These are phyloP conservation scores for Fomitopsis betulina DNA, from an alignment of 1,284 basidiomycete species.

Conservation along the genomic window DNA sequence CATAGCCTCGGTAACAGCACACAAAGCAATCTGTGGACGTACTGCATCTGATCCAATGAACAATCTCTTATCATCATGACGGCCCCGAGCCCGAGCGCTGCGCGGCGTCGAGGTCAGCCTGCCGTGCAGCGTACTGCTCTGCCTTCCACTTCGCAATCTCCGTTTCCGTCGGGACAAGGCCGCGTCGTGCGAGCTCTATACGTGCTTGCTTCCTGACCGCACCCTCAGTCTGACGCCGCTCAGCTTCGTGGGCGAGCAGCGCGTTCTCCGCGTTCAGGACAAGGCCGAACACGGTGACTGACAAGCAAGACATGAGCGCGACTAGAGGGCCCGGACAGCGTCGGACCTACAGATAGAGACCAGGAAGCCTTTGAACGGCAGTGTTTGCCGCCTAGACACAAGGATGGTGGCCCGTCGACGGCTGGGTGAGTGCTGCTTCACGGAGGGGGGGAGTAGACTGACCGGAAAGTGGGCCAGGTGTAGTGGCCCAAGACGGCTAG, in stretches of 20 bases:
- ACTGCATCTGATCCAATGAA: constrained; percentile 2
- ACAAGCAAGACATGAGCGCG: background rate
- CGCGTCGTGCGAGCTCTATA: constrained; percentile 67
- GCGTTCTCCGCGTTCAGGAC: constrained; percentile 75
- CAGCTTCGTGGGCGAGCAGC: constrained; percentile 65
- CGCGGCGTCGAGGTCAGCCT: background rate
- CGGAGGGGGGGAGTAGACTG: constrained; percentile 7
- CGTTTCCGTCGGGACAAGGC: constrained; percentile 76
- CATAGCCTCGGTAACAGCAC: constrained; percentile 3
- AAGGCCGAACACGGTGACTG: constrained; percentile 64
- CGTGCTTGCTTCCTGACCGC: constrained; percentile 69
- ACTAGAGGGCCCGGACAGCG: constrained; percentile 1
- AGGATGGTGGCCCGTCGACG: background rate
- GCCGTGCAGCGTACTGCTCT: constrained; percentile 13
- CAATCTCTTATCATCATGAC: background rate
- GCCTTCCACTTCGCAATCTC: constrained; percentile 80
- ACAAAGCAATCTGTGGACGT: constrained; percentile 6
- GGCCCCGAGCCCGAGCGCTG: background rate
- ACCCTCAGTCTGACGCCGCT: constrained; percentile 63
- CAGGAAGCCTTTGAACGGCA: constrained; percentile 77
- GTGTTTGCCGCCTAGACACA: constrained; percentile 61
- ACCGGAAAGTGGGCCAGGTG: constrained; percentile 78
- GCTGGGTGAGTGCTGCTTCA: background rate
- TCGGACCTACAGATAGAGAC: constrained; percentile 47
- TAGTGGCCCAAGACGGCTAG: constrained; percentile 65